Evolutionary conservation across 768 basidiomycete genomes (phyloP).

Genomic region (Tremella fuciformis): DNA sequence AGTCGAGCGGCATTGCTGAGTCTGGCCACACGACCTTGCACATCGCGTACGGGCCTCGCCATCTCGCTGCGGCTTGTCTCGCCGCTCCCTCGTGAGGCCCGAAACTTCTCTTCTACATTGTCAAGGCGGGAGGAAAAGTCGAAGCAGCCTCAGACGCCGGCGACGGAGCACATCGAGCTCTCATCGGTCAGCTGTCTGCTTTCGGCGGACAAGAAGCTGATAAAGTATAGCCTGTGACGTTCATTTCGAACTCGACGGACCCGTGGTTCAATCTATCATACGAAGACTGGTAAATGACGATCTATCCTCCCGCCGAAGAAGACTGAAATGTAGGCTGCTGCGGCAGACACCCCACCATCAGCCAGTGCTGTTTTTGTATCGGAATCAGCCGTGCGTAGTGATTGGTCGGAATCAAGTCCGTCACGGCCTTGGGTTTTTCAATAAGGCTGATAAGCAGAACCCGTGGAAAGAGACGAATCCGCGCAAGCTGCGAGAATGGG

Average conservation of each 20-base stretch:
- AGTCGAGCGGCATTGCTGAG: too few species aligned
- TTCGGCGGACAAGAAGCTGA: slow-evolving; percentile 1
- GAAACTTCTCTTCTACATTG: slow-evolving; percentile 11
- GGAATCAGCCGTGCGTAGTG: slow-evolving; percentile 82
- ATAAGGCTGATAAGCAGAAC: slow-evolving; percentile 58
- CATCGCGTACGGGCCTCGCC: slow-evolving; percentile 11
- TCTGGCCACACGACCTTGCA: slow-evolving; percentile 18
- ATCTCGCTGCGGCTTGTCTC: slow-evolving; percentile 18
- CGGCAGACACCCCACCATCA: slow-evolving; percentile 65
- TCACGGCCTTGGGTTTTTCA: background rate
- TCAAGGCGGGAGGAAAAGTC: slow-evolving; percentile 19
- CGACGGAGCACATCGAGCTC: slow-evolving; percentile 37
- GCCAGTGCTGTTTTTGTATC: slow-evolving; percentile 81
- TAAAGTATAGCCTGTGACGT: slow-evolving; percentile 41
- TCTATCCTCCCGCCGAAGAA: background rate
- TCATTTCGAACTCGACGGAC: slow-evolving; percentile 69
- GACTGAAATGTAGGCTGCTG: slow-evolving; percentile 62
- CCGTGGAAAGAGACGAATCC: slow-evolving; percentile 97
- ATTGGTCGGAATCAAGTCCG: slow-evolving; percentile 79
- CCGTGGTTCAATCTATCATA: slow-evolving; percentile 86
- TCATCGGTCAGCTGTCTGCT: slow-evolving; percentile 20
- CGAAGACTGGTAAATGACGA: slow-evolving; percentile 73
- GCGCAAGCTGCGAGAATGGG: slow-evolving; percentile 56
- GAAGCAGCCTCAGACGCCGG: slow-evolving; percentile 35
- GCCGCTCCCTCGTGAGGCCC: background rate